Evolutionary conservation across 805 yeast genomes (phyloP), one percentile per base, ranked within the genome.

Genomic region (Jamesozyma jinghongensis): DNA sequence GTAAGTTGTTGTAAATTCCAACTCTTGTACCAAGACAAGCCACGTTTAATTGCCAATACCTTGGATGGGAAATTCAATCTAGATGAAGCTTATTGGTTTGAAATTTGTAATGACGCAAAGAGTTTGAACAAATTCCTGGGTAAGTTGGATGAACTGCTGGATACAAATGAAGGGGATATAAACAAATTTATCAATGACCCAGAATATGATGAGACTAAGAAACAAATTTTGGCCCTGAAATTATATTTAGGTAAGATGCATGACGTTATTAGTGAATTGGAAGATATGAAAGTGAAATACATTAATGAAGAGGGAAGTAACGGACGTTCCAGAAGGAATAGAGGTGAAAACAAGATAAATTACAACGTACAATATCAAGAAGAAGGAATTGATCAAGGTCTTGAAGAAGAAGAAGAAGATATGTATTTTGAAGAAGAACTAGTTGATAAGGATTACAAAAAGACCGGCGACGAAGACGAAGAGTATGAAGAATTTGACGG

Each of bases 251-350:
- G 42, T 7, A 48, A 48, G n/a, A 36, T 57, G 38, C 45, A 45
- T 16, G 43, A 44, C 34, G 64, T 86, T 22, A 68, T 85, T 48
- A 49, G 63, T n/a, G 84, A 78, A 52, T 84, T 69, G 57, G 85
- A 80, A 61, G 67, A 70, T 44, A 68, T 86, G 16, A 48, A 48
- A 13, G 39, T 32, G 13, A 41, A 44, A 12, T 40, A 46, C 16
- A 40, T 5, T 4, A 25, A 26, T 8, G 43, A 40, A 4, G 40
- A 35, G 32, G 50, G 38, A 5, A 37, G 31, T 13, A 46, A 36
- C 20, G 40, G 34, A n/a, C 33, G 44, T 27, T 40, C 31, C 11
- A 28, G 41, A n/a, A 52, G 48, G 31, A 49, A 43, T 31, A 43
- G 46, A 6, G 46, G 47, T 13, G 37, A 29, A 3, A 10, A 22